Evolutionary conservation across 192 early-diverging fungal species (phyloP), one percentile per base, ranked within the genome.

Genomic region (Umbelopsis sp.): DNA sequence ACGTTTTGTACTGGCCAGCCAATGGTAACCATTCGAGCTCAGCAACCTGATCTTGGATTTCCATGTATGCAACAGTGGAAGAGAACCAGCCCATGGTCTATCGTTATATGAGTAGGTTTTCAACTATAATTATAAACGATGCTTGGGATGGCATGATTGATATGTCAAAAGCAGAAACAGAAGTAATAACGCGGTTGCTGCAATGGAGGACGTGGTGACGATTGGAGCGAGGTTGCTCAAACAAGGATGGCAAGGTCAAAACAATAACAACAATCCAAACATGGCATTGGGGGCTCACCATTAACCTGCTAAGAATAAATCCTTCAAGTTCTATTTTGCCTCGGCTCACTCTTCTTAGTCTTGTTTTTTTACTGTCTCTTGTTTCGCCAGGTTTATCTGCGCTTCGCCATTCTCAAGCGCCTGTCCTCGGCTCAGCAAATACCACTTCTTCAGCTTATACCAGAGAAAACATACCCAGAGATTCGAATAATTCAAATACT

Each of bases 261-360:
- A 77, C 70, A 8, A 53, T 72, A 15, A 77, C 75, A 44, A 77
- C 47, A 15, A 72, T 67, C 20, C 49, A 72, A 20, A 77, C 75
- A 23, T 61, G 55, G 55, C 30, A 61, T 41, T 41, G 37, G 37
- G 37, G 55, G 13, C 27, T 13, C 11, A n/a, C 55, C 13, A 18
- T 4, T 25, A 12, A n/a, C 10, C 25, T 4, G 30, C 30, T 61
- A 11, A 61, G 27, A 61, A 61, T 61, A 61, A 35, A 7, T 35
- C n/a, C 18, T 12, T 35, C 13, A 4, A 12, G 33, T 1, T 30
- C 55, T 11, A 33, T 61, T 61, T 61, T 18, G 3, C 30, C 16
- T 35, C 30, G 30, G 12, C 33, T 61, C 37, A 41, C 37, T 55
- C 55, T 61, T 25, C 51, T 61, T 35, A 61, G 55, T 61, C 55